Evolutionary conservation across 2,329 filamentous ascomycete species (phyloP).

Genomic region (Aspergillus eucalypticola): DNA sequence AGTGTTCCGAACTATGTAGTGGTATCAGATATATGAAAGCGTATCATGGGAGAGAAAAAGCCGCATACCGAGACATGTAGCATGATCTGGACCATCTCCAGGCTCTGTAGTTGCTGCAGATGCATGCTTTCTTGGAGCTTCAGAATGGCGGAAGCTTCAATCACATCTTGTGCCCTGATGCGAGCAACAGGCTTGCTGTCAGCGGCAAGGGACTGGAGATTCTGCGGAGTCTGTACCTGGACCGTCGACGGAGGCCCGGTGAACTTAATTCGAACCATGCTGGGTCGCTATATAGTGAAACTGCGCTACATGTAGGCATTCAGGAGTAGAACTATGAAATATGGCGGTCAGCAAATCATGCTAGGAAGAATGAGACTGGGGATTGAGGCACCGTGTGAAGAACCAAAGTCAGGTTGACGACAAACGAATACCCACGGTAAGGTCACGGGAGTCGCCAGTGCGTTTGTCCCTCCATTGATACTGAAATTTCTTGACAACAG

Average conservation of each 20-base stretch:
- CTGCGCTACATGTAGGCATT: background rate
- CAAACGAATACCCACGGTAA: conserved; percentile 14
- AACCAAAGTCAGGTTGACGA: conserved; percentile 14
- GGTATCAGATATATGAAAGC: conserved; percentile 6
- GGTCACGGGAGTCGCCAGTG: conserved; percentile 19
- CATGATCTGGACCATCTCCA: conserved; percentile 50
- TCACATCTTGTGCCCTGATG: conserved; percentile 17
- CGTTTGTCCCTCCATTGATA: conserved; percentile 5
- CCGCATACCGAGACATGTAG: conserved; percentile 48
- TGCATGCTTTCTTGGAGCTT: conserved; percentile 15
- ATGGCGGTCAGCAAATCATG: background rate
- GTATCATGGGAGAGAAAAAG: background rate
- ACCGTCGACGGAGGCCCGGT: conserved; percentile 21
- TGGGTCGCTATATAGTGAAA: background rate
- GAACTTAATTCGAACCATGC: conserved; percentile 30
- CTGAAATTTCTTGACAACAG: background rate
- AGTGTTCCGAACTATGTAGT: conserved; percentile 34
- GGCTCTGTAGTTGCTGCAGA: conserved; percentile 46
- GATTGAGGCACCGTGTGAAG: background rate
- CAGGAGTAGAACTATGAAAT: background rate
- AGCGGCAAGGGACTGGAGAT: conserved; percentile 6
- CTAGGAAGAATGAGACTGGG: background rate
- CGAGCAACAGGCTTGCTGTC: conserved; percentile 13
- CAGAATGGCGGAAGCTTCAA: conserved; percentile 12
- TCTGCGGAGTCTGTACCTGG: conserved; percentile 20